Conservation (phyloP, 179 eudicot genomes). For the Heliamphora ciliata region DNA sequence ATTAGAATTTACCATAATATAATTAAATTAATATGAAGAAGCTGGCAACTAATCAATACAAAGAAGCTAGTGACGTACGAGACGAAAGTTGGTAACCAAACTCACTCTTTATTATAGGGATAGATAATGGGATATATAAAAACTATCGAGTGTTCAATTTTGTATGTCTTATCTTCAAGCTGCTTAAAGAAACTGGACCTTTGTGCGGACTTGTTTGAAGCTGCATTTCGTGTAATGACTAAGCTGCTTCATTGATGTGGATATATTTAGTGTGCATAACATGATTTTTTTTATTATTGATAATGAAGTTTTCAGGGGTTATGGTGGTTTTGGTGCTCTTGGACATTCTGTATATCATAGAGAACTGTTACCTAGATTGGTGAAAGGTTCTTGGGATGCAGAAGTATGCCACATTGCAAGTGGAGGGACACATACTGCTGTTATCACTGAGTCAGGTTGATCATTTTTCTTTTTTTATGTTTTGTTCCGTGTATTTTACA, state of each 20-base stretch:
- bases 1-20: too few relatives aligned
- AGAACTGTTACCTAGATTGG: constrained; percentile 71
- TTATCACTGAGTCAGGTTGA: constrained; percentile 72
- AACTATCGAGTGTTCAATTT: too few relatives aligned
- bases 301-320: constrained; percentile 92
- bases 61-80: too few relatives aligned
- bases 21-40: too few relatives aligned
- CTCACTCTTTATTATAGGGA: too few relatives aligned
- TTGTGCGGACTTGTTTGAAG: not conserved
- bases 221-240: not conserved
- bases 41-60: too few relatives aligned
- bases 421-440: constrained; percentile 94
- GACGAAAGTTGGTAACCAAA: too few relatives aligned
- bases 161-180: too few relatives aligned
- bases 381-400: constrained; percentile 73
- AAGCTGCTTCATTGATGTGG: not conserved
- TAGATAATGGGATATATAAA: too few relatives aligned
- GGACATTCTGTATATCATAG: constrained; percentile 84
- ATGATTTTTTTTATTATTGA: constrained; percentile 36
- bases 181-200: too few relatives aligned
- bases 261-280: constrained; percentile 13
- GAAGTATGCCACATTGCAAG: constrained; percentile 67
- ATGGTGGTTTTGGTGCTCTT: constrained; percentile 98
- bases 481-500: not conserved
- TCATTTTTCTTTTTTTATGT: not conserved